Conservation (phyloP, 345 rosid species). For the Euphorbia lathyris region DNA sequence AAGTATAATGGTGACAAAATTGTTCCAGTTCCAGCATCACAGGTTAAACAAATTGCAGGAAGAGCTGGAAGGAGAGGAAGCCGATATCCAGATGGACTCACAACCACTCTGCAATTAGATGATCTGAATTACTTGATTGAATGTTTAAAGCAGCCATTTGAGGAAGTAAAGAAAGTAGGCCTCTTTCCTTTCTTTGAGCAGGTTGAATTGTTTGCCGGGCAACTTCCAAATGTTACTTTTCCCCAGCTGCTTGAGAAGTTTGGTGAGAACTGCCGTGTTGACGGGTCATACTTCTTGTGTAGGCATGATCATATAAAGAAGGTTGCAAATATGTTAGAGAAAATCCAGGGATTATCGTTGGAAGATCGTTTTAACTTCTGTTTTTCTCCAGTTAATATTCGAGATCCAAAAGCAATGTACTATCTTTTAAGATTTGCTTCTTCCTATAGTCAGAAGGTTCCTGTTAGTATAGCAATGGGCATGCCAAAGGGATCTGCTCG, state of each 20-base stretch:
- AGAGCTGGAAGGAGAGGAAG: conserved; percentile 98
- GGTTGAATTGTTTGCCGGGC: conserved; percentile 80
- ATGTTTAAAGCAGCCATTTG: conserved; percentile 85
- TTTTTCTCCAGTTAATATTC: conserved; percentile 86
- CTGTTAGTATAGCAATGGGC: conserved; percentile 84
- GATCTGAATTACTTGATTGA: conserved; percentile 74
- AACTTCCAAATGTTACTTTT: conserved; percentile 53
- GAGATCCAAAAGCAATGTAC: conserved; percentile 91
- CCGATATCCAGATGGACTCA: conserved; percentile 79
- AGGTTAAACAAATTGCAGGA: conserved; percentile 94
- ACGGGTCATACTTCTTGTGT: conserved; percentile 83
- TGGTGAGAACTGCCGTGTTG: conserved; percentile 72
- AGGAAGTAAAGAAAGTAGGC: conserved; percentile 72
- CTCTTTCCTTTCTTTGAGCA: conserved; percentile 94
- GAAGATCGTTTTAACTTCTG: conserved; percentile 93
- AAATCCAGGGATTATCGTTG: conserved; percentile 62
- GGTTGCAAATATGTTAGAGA: conserved; percentile 95
- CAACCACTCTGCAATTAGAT: conserved; percentile 67
- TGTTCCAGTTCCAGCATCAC: conserved; percentile 79
- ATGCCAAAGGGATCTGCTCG: conserved; percentile 81
- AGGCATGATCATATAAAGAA: conserved; percentile 79
- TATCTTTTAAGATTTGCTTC: conserved; percentile 77
- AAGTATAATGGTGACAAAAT: conserved; percentile 85
- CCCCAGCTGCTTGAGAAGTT: conserved; percentile 68
- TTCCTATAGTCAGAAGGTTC: conserved; percentile 55